Percentiles rank a stretch among this genome's conserved stretches.
These are phyloP conservation scores for Knufia petricola DNA, from an alignment of 2,329 filamentous ascomycete species.

Conservation along the genomic window DNA sequence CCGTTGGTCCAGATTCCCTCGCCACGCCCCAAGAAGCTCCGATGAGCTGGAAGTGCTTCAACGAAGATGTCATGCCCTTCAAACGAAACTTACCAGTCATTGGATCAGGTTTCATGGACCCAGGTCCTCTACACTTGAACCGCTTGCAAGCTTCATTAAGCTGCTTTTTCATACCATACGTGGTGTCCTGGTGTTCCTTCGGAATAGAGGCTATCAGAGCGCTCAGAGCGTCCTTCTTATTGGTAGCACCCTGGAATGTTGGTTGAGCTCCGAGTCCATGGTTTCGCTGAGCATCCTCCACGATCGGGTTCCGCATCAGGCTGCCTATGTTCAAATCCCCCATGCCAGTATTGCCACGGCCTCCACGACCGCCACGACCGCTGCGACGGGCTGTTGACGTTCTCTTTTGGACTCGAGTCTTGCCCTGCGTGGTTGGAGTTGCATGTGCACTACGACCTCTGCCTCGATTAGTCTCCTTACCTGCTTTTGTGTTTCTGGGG, in stretches of 20 bases:
- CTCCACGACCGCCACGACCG: neutral
- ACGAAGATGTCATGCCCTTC: conserved; percentile 26
- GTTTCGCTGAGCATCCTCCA: conserved; percentile 25
- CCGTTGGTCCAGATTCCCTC: conserved; percentile 16
- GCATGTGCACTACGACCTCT: neutral
- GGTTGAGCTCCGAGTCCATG: conserved; percentile 22
- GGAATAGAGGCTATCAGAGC: conserved; percentile 28
- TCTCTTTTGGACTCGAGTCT: conserved; percentile 2
- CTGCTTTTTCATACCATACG: conserved; percentile 22
- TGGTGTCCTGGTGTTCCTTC: conserved; percentile 19
- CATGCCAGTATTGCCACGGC: no score
- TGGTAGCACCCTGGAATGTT: conserved; percentile 15
- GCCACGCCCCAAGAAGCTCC: conserved; percentile 19
- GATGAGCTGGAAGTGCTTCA: conserved; percentile 29
- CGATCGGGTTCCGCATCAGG: conserved; percentile 20
- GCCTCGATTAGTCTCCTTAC: neutral
- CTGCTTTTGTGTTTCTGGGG: conserved; percentile 3
- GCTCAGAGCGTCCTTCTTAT: conserved; percentile 26
- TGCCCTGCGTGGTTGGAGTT: neutral
- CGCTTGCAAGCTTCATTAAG: conserved; percentile 25
- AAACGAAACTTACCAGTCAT: conserved; percentile 28
- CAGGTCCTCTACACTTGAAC: conserved; percentile 20
- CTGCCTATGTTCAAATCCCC: conserved; percentile 18
- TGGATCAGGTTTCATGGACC: conserved; percentile 23
- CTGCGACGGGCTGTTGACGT: neutral